phyloP scores from a whole-genome alignment of 2,329 filamentous ascomycete genomes.

The Emmonsiellopsis sp. region DNA sequence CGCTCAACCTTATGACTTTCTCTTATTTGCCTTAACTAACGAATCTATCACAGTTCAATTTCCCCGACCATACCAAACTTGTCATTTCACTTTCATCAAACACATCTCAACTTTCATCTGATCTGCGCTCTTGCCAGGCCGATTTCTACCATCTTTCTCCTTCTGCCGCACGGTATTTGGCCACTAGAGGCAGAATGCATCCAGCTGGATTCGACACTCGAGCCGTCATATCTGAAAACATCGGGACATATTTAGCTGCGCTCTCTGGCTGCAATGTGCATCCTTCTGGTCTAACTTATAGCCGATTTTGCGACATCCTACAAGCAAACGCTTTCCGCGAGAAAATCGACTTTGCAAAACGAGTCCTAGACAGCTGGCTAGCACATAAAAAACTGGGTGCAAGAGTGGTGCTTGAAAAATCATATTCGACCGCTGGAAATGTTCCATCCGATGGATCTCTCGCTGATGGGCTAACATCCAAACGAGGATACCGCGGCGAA shows the following conservation, averaged over 20 bases:
- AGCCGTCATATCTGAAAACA: conserved; percentile 32
- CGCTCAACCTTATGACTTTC: neutral
- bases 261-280: conserved; percentile 24
- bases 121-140: conserved; percentile 27
- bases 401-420: conserved; percentile 10
- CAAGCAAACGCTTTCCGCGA: conserved; percentile 37
- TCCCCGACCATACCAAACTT: conserved; percentile 44
- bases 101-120: conserved; percentile 3
- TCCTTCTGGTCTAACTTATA: conserved; percentile 24
- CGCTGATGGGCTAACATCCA: neutral
- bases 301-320: conserved; percentile 33
- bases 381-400: conserved; percentile 30
- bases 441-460: neutral
- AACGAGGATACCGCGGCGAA: conserved; percentile 1
- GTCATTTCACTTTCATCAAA: conserved; percentile 32
- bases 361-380: conserved; percentile 34
- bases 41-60: conserved; percentile 35
- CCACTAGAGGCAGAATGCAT: conserved; percentile 33
- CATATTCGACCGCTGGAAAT: neutral
- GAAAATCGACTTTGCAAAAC: conserved; percentile 34
- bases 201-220: conserved; percentile 36
- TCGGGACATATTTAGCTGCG: conserved; percentile 32
- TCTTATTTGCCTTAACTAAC: neutral
- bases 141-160: conserved; percentile 43
- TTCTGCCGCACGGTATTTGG: conserved; percentile 35